Percentiles rank a stretch among this genome's conserved stretches.
Evolutionary conservation across 75 land plant species (phyloP).

Genomic region (Sequoiadendron giganteum): DNA sequence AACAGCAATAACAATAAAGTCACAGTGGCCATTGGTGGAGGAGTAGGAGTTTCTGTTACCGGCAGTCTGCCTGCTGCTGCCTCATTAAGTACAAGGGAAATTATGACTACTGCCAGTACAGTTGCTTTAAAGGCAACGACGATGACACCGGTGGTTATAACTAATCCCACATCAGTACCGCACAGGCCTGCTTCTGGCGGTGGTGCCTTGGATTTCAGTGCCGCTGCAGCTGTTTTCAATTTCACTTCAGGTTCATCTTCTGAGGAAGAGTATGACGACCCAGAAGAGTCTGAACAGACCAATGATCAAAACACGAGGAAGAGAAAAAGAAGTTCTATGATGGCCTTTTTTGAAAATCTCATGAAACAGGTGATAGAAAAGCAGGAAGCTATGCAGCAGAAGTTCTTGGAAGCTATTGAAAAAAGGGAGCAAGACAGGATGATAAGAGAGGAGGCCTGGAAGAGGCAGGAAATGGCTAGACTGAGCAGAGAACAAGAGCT

Average conservation of each 20-base stretch:
- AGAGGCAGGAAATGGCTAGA: slow-evolving; percentile 39
- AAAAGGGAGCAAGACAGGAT: slow-evolving; percentile 38
- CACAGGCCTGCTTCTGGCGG: neutral
- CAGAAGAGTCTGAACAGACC: neutral
- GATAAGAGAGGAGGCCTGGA: slow-evolving; percentile 47
- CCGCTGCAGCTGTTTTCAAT: neutral
- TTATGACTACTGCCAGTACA: neutral
- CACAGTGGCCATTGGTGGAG: slow-evolving; percentile 6
- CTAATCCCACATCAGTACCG: neutral
- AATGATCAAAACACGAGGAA: slow-evolving; percentile 5
- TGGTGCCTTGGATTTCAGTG: neutral
- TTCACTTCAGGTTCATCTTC: neutral
- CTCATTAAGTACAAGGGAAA: neutral
- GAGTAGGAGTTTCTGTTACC: neutral
- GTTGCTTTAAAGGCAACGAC: neutral
- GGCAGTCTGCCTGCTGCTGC: neutral
- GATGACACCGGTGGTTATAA: neutral
- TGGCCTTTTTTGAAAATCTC: slow-evolving; percentile 29
- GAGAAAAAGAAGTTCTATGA: slow-evolving; percentile 22
- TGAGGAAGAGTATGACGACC: slow-evolving; percentile 22
- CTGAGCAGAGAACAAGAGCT: slow-evolving; percentile 44
- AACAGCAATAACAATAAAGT: slow-evolving; percentile 7
- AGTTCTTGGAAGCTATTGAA: slow-evolving; percentile 47
- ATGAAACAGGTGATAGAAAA: slow-evolving; percentile 38
- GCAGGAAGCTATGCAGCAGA: slow-evolving; percentile 49